phyloP scores from a whole-genome alignment of 164 flowering plant species.

The Platanus orientalis region DNA sequence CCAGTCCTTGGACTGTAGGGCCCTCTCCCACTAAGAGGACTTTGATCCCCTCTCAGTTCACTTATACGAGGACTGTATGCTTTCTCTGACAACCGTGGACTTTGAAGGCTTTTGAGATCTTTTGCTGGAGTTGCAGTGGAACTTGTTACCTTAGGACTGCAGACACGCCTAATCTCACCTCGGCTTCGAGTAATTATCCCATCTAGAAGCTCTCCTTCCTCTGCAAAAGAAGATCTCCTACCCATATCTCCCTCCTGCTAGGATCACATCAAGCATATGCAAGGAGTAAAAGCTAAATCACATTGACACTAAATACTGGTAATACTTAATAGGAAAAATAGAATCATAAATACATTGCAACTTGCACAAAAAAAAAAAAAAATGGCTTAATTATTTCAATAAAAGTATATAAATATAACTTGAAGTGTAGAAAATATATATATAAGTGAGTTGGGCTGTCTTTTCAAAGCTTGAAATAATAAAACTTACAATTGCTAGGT shows the following conservation, averaged over 20 bases:
- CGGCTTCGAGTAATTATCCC: constrained; percentile 86
- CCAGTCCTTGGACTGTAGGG: constrained; percentile 42
- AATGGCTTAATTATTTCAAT: not conserved
- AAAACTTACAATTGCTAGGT: constrained; percentile 50
- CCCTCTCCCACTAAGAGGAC: constrained; percentile 47
- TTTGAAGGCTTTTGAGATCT: constrained; percentile 44
- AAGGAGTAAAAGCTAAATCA: not conserved
- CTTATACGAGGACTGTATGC: constrained; percentile 63
- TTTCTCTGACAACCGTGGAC: constrained; percentile 49
- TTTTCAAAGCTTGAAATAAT: not conserved
- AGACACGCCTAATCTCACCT: constrained; percentile 65
- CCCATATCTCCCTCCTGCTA: constrained; percentile 57
- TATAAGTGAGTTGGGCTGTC: too few species aligned
- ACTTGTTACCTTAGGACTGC: constrained; percentile 85
- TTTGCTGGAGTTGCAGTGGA: constrained; percentile 65
- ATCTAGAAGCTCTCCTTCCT: constrained; percentile 78
- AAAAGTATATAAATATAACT: too few species aligned
- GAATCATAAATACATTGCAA: not conserved
- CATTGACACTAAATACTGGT: not conserved
- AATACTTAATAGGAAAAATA: not conserved
- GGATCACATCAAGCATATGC: not conserved
- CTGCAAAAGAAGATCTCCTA: constrained; percentile 39
- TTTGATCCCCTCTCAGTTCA: constrained; percentile 47
- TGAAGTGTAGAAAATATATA: too few species aligned
- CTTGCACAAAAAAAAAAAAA: too few species aligned